Conservation (phyloP, 495 filamentous ascomycete genomes). For the Geoglossum glabrum region DNA sequence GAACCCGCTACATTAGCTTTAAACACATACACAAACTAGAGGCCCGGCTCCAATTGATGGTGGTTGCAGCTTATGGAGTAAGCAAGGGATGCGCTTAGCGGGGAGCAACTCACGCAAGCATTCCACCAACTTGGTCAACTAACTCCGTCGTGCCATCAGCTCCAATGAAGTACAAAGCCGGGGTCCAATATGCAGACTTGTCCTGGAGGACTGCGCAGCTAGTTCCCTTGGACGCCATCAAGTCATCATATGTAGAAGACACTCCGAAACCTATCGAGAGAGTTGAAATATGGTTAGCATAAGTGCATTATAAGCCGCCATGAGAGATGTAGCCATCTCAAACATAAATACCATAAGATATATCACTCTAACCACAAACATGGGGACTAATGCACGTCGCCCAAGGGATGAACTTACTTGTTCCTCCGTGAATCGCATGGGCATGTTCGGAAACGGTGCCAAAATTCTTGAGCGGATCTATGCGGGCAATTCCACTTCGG, state of each 20-base stretch:
- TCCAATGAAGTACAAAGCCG: slow-evolving; percentile 34
- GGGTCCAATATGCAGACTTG: slow-evolving; percentile 43
- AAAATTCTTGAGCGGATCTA: slow-evolving; percentile 33
- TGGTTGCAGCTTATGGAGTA: neutral
- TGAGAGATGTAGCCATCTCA: neutral
- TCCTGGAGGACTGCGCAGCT: slow-evolving; percentile 39
- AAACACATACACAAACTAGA: neutral
- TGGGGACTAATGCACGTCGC: no score
- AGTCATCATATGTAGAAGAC: slow-evolving; percentile 19
- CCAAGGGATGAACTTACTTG: slow-evolving; percentile 24
- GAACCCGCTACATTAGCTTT: neutral
- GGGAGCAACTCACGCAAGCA: slow-evolving; percentile 28
- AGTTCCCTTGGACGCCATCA: slow-evolving; percentile 30
- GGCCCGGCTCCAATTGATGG: neutral
- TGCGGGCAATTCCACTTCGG: slow-evolving; percentile 35
- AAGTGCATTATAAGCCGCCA: neutral
- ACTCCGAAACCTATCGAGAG: slow-evolving; percentile 27
- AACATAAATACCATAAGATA: neutral
- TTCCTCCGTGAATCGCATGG: slow-evolving; percentile 32
- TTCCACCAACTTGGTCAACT: slow-evolving; percentile 33
- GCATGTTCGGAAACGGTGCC: slow-evolving; percentile 27
- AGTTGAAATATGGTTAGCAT: neutral
- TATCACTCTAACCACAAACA: no score
- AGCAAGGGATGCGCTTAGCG: neutral
- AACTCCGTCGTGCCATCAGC: slow-evolving; percentile 33